Evolutionary conservation across 2,329 filamentous ascomycete genomes (phyloP), one percentile per base, ranked within the genome.

Genomic region (Calonectria multiphialidica): DNA sequence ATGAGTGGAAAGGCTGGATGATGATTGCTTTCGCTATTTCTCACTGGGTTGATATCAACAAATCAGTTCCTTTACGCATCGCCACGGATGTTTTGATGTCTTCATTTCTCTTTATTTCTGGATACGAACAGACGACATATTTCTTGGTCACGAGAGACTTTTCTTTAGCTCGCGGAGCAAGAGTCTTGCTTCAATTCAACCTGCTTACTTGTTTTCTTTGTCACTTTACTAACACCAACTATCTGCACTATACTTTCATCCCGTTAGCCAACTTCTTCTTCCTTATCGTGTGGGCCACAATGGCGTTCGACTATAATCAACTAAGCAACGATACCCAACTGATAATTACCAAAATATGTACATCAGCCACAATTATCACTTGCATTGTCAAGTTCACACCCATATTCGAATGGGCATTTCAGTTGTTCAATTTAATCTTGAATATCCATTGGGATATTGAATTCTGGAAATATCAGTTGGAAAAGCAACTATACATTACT

Each of bases 1-100:
- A 92, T 66, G 92, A 93, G 80, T 92, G 90, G 87, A 93, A 92
- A 82, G 92, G 92, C 1, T 88, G 90, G 86, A 90, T 93, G 89
- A 90, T 92, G 73, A 84, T 86, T 16, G 80, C 88, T 2, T 82
- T 87, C 23, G 76, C 87, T 1, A 83, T 90, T 6, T 92, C 91
- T 76, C 88, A 91, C 75, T 92, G 90, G 80, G 88, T 88, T 66
- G 86, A 86, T 63, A 87, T 59, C 79, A 70, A 72, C 2, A 21
- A 25, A 21, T 57, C 28, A 25, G 33, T 30, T 23, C 86, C 86
- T 80, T 86, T 91, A 49, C 90, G 91, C 80, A 85, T 90, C 74
- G 80, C 89, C 53, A 82, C 90, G 15, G 87, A 89, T 40, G 80
- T 92, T 1, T 81, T 89, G 16, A 84, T 91, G 18, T 87, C 90